phyloP scores from a whole-genome alignment of 805 yeast genomes.

The Cyberlindnera subsufficiens region DNA sequence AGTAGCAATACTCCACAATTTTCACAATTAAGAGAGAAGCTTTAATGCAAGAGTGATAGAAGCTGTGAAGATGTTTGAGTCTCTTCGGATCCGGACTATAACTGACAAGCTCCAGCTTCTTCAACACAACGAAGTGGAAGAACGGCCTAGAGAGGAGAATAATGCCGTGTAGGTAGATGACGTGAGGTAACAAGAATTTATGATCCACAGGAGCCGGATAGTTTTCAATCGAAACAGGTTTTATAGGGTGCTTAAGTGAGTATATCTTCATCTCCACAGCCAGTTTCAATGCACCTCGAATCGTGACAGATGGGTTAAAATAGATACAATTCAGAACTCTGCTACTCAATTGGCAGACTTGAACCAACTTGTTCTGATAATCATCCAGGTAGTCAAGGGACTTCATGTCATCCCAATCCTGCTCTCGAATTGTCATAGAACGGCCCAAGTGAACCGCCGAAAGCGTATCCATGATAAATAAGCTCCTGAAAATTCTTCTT shows the following conservation, averaged over 20 bases:
- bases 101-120: constrained; percentile 16
- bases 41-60: constrained; percentile 32
- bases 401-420: constrained; percentile 34
- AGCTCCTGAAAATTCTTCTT: constrained; percentile 29
- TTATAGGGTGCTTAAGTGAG: constrained; percentile 28
- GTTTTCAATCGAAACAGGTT: constrained; percentile 23
- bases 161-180: constrained; percentile 31
- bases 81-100: constrained; percentile 12
- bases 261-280: constrained; percentile 32
- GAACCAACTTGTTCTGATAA: constrained; percentile 26
- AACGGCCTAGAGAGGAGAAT: constrained; percentile 37
- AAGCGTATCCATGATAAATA: constrained; percentile 30
- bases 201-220: constrained; percentile 19
- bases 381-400: constrained; percentile 16
- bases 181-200: constrained; percentile 26
- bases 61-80: constrained; percentile 16
- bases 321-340: constrained; percentile 29
- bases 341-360: constrained; percentile 26
- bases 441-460: constrained; percentile 32
- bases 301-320: constrained; percentile 26
- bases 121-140: constrained; percentile 28
- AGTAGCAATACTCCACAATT: constrained; percentile 23
- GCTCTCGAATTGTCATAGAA: constrained; percentile 29
- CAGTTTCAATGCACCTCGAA: constrained; percentile 27
- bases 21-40: constrained; percentile 31